phyloP scores from a whole-genome alignment of 805 yeast species.

The Yamadazyma philogaea region DNA sequence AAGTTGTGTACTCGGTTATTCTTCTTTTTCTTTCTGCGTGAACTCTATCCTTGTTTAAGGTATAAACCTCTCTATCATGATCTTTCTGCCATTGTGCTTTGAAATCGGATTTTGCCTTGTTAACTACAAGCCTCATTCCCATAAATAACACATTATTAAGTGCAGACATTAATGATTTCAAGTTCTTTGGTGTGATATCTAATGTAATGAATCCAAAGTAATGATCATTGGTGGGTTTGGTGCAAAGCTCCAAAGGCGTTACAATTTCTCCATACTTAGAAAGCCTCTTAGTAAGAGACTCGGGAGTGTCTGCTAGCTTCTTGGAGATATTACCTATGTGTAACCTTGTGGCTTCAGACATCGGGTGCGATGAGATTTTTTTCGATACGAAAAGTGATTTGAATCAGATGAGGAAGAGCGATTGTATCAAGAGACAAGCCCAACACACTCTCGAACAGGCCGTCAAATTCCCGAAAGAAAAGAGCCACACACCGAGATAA shows the following conservation, averaged over 20 bases:
- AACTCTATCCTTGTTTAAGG: slow-evolving; percentile 17
- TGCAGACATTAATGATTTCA: slow-evolving; percentile 48
- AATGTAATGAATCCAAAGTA: slow-evolving; percentile 69
- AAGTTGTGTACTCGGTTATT: slow-evolving; percentile 41
- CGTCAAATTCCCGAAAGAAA: too few relatives aligned
- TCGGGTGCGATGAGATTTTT: slow-evolving; percentile 7
- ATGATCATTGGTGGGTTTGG: slow-evolving; percentile 52
- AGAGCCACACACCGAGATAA: too few relatives aligned
- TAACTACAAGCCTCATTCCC: slow-evolving; percentile 64
- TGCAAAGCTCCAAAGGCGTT: slow-evolving; percentile 47
- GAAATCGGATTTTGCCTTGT: slow-evolving; percentile 59
- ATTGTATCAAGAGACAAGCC: too few relatives aligned
- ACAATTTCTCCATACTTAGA: slow-evolving; percentile 57
- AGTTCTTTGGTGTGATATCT: slow-evolving; percentile 44
- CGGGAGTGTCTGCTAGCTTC: slow-evolving; percentile 42
- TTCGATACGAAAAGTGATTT: not conserved
- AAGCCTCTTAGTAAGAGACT: slow-evolving; percentile 54
- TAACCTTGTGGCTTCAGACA: slow-evolving; percentile 28
- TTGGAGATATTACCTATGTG: slow-evolving; percentile 70
- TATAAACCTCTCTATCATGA: slow-evolving; percentile 34
- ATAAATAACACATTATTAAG: slow-evolving; percentile 73
- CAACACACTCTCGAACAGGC: too few relatives aligned
- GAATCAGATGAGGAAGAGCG: not conserved
- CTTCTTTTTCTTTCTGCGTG: slow-evolving; percentile 32
- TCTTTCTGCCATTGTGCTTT: slow-evolving; percentile 46